Conservation (phyloP, 192 early-diverging fungal species). For the Coemansia aciculifera region DNA sequence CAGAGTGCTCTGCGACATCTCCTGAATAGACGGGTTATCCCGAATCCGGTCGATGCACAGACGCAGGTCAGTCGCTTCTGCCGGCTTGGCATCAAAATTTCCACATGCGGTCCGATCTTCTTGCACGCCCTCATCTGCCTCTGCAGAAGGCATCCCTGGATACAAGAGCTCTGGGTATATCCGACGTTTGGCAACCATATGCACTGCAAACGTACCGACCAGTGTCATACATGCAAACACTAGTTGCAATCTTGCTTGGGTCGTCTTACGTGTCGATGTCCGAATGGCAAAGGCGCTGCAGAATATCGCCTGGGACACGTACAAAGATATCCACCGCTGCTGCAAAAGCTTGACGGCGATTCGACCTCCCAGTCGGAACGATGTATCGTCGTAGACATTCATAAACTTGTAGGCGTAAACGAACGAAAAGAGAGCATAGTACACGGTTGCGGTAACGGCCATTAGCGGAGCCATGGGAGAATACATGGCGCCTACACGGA, state of each 20-base stretch:
- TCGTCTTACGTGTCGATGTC: constrained; percentile 7
- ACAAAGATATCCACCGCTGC: constrained; percentile 16
- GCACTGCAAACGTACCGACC: not conserved
- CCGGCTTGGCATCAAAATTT: not conserved
- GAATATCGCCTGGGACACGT: constrained; percentile 4
- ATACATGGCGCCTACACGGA: constrained; percentile 10
- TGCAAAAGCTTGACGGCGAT: constrained; percentile 10
- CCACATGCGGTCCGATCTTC: not conserved
- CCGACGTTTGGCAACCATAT: not conserved
- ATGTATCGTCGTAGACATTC: constrained; percentile 14
- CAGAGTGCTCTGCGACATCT: not conserved
- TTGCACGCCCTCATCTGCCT: not conserved
- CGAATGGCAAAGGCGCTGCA: constrained; percentile 3
- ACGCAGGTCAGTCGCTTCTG: not conserved
- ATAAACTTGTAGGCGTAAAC: constrained; percentile 18
- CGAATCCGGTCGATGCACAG: not conserved
- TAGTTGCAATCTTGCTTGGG: constrained; percentile 2
- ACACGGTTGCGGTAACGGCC: constrained; percentile 1
- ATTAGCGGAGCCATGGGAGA: constrained; percentile 21
- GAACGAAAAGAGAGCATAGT: constrained; percentile 9
- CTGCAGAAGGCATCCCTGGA: not conserved
- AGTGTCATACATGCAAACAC: not conserved
- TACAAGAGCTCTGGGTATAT: constrained; percentile 9
- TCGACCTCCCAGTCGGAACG: constrained; percentile 17
- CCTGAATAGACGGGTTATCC: constrained; percentile 3